phyloP scores from a whole-genome alignment of 805 yeast genomes.

The Myxozyma udenii region DNA sequence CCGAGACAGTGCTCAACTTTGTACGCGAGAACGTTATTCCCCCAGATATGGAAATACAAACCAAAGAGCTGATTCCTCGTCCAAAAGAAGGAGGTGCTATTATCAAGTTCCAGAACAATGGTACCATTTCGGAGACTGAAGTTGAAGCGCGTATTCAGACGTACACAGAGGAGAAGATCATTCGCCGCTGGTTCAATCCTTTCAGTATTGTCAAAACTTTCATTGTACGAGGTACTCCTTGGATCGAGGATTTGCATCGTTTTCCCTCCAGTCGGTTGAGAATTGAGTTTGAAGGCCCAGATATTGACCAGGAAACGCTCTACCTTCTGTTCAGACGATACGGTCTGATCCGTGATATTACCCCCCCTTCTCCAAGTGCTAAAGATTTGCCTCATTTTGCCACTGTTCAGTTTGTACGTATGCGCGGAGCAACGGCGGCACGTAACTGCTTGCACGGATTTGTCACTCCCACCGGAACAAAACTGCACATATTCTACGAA shows the following conservation, averaged over 20 bases:
- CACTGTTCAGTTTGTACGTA: conserved; percentile 51
- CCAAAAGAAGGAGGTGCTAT: conserved; percentile 91
- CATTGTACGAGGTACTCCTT: conserved; percentile 87
- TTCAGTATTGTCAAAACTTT: conserved; percentile 53
- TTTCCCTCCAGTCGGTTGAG: conserved; percentile 62
- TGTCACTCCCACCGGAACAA: conserved; percentile 50
- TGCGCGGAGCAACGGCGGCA: conserved; percentile 76
- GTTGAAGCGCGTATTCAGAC: conserved; percentile 51
- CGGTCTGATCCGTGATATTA: conserved; percentile 75
- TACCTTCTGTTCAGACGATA: conserved; percentile 82
- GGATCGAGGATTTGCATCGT: conserved; percentile 90
- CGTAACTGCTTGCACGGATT: conserved; percentile 87
- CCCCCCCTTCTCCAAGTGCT: conserved; percentile 50
- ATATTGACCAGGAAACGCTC: conserved; percentile 71
- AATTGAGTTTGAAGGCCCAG: conserved; percentile 71
- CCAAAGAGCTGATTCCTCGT: conserved; percentile 65
- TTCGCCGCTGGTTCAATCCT: conserved; percentile 41
- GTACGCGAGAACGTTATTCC: conserved; percentile 32
- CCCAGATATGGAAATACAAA: conserved; percentile 38
- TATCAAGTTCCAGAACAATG: conserved; percentile 68
- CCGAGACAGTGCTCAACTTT: conserved; percentile 16
- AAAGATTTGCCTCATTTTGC: conserved; percentile 53
- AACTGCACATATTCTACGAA: conserved; percentile 71
- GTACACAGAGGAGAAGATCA: conserved; percentile 37
- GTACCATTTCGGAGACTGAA: conserved; percentile 47